Evolutionary conservation across 768 basidiomycete species (phyloP).

Genomic region (Tulasnella sp.): DNA sequence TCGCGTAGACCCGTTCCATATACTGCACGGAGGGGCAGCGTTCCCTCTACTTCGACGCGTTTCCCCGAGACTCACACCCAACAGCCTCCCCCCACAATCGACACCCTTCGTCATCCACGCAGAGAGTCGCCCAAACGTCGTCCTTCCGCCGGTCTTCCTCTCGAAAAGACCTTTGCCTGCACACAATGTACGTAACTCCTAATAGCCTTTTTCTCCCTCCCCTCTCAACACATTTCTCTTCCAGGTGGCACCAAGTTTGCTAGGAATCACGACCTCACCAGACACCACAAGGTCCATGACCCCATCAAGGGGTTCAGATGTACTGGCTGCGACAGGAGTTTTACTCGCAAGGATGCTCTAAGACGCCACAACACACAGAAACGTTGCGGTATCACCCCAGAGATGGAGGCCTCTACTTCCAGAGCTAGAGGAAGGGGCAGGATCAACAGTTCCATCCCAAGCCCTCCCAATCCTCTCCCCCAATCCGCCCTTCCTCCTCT

Average conservation of each 20-base stretch:
- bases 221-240: not conserved
- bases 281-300: slow-evolving; percentile 39
- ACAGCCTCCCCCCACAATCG: not conserved
- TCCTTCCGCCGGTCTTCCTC: not conserved
- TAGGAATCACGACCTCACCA: slow-evolving; percentile 17
- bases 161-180: slow-evolving; percentile 9
- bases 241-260: slow-evolving; percentile 22
- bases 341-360: slow-evolving; percentile 33
- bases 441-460: not conserved
- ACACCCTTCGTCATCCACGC: not conserved
- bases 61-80: not conserved
- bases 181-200: not conserved
- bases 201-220: not conserved
- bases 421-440: not conserved
- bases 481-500: not conserved
- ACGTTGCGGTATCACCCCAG: slow-evolving; percentile 7
- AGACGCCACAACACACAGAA: slow-evolving; percentile 27
- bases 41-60: no score
- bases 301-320: slow-evolving; percentile 23
- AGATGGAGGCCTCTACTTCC: not conserved
- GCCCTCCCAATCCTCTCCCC: no score
- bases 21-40: no score
- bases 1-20: no score
- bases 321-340: slow-evolving; percentile 27
- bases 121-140: no score